Base-by-base conservation (phyloP, 768 basidiomycete species). In the Lactarius sp. region DNA sequence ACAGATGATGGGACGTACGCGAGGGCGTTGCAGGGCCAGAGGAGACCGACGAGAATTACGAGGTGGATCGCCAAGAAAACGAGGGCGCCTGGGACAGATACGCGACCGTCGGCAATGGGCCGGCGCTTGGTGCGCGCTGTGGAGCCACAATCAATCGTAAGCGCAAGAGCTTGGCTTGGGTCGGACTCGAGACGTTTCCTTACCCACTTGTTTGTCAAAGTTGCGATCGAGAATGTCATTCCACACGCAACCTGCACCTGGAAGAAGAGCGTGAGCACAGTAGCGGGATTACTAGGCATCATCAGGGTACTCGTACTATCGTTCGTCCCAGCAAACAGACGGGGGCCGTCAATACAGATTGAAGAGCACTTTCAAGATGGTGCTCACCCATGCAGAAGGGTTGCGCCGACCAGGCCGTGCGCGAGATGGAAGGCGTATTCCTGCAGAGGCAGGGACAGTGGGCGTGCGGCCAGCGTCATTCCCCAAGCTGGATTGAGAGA, bases 41-140 rank as follows among this genome's bases (percentile, higher is more conserved):
- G 64, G 2, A 64, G 41, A 31, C 46, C 64, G 14, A 64, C 20
- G 14, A 62, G 52, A 10, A 52, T 41, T 44, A 60, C 33, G 41
- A 56, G 59, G 14, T 69, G 69, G 2, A 60, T 46, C 3, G 52
- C 18, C 41, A 70, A 53, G 44, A 66, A 69, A 8, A 66, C 46
- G 52, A 60, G 49, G 13, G 68, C 69, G n/a, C 61, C 69, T 16
- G 22, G 60, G 22, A 70, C 61, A 16, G 66, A 66, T 4, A 69
- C 56, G 12, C 61, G 56, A 7, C 69, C 69, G 7, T 64, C 60
- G 16, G 64, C 65, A 36, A 70, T 41, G 5, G 69, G 69, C 33
- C 69, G 51, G 52, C 63, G 60, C 39, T 68, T 70, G 2, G 69
- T 69, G 8, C 69, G 63, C 42, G 62, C 69, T 70, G 58, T 22